Base-by-base conservation (phyloP, 768 basidiomycete genomes). In the Termitomyces sp. region DNA sequence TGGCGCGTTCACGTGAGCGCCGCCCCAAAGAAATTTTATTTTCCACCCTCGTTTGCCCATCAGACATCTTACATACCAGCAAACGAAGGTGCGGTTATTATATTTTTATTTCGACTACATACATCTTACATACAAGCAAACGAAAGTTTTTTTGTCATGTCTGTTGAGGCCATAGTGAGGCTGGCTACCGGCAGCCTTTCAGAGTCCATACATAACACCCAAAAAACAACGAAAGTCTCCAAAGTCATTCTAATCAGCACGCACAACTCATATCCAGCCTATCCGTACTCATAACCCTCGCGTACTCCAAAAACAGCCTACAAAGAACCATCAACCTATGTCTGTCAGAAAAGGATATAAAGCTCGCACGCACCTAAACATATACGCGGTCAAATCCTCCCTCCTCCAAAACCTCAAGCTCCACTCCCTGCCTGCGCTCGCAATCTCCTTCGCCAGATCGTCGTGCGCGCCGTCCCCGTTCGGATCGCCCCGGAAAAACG, bases 401-500 rank as follows among this genome's bases (percentile, higher is more conserved):
- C 69, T 74, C 48, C 86, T 74, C 87, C 86, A 89, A 68, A 77
- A 84, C 3, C 57, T 69, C 57, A 72, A 66, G 57, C 82, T 85
- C 87, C 87, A 89, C 32, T 76, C 70, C 36, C 78, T 73, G 0
- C 89, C 87, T 0, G 79, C 75, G 2, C 68, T 56, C 0, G 85
- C 89, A 40, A 90, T 88, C 56, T 75, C 79, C 47, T 68, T 67
- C 2, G 82, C 88, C 46, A 86, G 67, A 5, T 72, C 81, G 35
- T 88, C 87, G 60, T 90, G 87, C 0, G 75, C 82, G 7, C 76
- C 75, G 23, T 77, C 72, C 9, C 82, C 81, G 33, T 78, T 68
- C 0, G 78, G 79, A 56, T 80, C 78, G 0, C 88, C 87, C 0
- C 83, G 80, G 70, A 92, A 91, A 75, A 93, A 93, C 1, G 82